Evolutionary conservation across 2,329 filamentous ascomycete genomes (phyloP).

Genomic region (Aureobasidium subglaciale): DNA sequence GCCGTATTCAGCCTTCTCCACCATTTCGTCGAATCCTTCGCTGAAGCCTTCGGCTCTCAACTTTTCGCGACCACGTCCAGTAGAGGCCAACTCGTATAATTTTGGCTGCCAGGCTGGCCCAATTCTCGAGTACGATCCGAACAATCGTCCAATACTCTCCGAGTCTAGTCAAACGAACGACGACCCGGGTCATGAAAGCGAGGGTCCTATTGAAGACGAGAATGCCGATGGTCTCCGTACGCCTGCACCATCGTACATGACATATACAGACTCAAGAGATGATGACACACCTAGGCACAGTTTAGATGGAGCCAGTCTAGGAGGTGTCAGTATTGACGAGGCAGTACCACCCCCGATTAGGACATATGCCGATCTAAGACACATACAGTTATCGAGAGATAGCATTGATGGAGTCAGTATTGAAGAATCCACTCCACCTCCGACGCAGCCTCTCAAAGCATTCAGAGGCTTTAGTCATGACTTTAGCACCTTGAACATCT

Average conservation of each 20-base stretch:
- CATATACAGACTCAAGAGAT: not conserved
- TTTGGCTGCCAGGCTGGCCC: slow-evolving; percentile 4
- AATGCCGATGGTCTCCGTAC: not conserved
- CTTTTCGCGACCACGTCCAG: slow-evolving; percentile 22
- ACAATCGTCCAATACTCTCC: not conserved
- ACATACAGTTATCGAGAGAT: not conserved
- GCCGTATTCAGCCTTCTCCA: slow-evolving; percentile 1
- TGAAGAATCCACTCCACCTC: not conserved
- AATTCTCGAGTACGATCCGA: not conserved
- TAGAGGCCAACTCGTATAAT: not conserved
- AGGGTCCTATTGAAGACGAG: not conserved
- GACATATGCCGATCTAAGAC: not conserved
- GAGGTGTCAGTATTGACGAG: slow-evolving; percentile 4
- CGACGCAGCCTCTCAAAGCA: not conserved
- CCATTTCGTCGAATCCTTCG: not conserved
- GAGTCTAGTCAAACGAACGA: not conserved
- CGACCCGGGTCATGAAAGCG: not conserved
- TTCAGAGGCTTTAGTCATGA: not conserved
- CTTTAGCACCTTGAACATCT: not conserved
- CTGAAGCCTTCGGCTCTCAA: slow-evolving; percentile 21
- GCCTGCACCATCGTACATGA: not conserved
- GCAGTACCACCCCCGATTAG: slow-evolving; percentile 1
- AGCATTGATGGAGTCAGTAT: not conserved
- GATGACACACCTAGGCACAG: not conserved
- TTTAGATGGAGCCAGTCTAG: slow-evolving; percentile 3